Conservation (phyloP, 768 basidiomycete genomes). For the Nevesoporus exiguus region DNA sequence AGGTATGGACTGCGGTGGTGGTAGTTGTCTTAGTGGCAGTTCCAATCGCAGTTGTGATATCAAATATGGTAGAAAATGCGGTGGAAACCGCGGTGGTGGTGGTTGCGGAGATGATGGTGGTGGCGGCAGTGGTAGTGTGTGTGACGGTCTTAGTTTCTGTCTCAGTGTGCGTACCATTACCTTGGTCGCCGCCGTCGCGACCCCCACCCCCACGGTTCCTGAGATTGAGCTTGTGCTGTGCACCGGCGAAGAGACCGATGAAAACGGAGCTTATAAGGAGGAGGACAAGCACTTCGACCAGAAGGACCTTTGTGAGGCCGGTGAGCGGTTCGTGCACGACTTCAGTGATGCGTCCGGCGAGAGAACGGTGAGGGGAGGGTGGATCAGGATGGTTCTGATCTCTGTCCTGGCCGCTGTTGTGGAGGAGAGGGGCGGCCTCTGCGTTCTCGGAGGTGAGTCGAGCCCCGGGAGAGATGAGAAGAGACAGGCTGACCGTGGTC, state of each 20-base stretch:
- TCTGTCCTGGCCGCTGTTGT: constrained; percentile 42
- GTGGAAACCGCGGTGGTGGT: constrained; percentile 36
- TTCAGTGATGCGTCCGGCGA: constrained; percentile 39
- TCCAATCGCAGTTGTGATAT: constrained; percentile 36
- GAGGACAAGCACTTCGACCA: constrained; percentile 69
- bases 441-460: constrained; percentile 10
- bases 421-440: constrained; percentile 68
- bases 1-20: constrained; percentile 36
- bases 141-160: constrained; percentile 34
- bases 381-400: constrained; percentile 32
- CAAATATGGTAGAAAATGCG: constrained; percentile 30
- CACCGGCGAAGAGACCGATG: constrained; percentile 90
- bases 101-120: constrained; percentile 29
- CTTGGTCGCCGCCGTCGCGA: constrained; percentile 18
- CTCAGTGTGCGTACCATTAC: constrained; percentile 35
- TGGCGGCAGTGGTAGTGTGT: constrained; percentile 29
- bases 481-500: constrained; percentile 47
- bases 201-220: constrained; percentile 36
- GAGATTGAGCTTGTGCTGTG: constrained; percentile 70
- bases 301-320: constrained; percentile 77
- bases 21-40: constrained; percentile 42
- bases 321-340: constrained; percentile 77
- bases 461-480: not conserved
- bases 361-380: constrained; percentile 37
- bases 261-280: constrained; percentile 84